Evolutionary conservation across 495 filamentous ascomycete genomes (phyloP).

Genomic region (Monascus purpureus): DNA sequence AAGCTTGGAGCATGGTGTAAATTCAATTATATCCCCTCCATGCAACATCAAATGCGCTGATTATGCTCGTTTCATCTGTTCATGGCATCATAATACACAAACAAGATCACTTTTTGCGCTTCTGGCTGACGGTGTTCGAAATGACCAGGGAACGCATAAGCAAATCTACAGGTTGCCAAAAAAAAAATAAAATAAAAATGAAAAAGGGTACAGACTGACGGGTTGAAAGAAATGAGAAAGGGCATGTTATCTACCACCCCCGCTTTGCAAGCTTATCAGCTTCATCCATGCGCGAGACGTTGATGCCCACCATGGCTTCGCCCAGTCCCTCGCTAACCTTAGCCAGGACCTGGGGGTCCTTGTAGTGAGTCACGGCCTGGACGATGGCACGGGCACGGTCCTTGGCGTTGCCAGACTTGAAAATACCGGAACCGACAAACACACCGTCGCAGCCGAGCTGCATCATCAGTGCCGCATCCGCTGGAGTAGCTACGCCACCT

Average conservation of each 20-base stretch:
- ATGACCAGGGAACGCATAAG: too few species aligned
- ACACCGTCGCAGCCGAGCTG: constrained; percentile 96
- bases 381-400: constrained; percentile 89
- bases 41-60: neutral
- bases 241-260: constrained; percentile 53
- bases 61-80: neutral
- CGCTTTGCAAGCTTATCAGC: constrained; percentile 70
- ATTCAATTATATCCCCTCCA: too few species aligned
- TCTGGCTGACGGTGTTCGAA: too few species aligned
- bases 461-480: constrained; percentile 98
- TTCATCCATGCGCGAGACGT: constrained; percentile 56
- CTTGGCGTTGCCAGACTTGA: constrained; percentile 82
- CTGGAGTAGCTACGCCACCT: constrained; percentile 91
- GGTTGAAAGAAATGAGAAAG: too few species aligned
- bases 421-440: constrained; percentile 93
- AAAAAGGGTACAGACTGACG: too few species aligned
- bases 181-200: neutral
- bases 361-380: constrained; percentile 80
- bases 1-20: too few species aligned
- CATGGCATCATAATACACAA: neutral
- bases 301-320: constrained; percentile 94
- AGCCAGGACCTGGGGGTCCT: constrained; percentile 73
- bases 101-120: too few species aligned
- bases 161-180: neutral
- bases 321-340: constrained; percentile 78